Evolutionary conservation across 441 rosid genomes (phyloP).

Genomic region (Populus hybrid): DNA sequence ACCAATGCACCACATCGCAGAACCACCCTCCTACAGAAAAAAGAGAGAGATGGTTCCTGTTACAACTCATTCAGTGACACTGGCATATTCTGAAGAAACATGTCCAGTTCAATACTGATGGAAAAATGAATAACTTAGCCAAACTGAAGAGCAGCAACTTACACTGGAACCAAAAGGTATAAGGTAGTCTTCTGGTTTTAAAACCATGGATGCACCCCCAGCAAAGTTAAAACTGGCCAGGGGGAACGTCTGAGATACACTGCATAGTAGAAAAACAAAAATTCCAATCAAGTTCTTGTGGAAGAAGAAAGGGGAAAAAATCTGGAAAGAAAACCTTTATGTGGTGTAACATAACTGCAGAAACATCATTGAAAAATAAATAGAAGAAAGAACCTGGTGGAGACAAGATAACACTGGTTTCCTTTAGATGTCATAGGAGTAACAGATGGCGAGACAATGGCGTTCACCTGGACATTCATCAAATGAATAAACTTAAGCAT

Average conservation of each 20-base stretch:
- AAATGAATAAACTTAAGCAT: conserved; percentile 15
- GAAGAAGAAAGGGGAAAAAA: conserved; percentile 1
- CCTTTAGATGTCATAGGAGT: conserved; percentile 61
- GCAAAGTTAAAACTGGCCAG: conserved; percentile 80
- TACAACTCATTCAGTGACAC: conserved; percentile 2
- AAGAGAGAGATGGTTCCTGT: not conserved
- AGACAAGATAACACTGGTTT: conserved; percentile 73
- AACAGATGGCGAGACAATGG: conserved; percentile 53
- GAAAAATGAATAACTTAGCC: not conserved
- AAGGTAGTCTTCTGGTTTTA: conserved; percentile 80
- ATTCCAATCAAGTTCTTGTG: conserved; percentile 11
- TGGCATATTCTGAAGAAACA: conserved; percentile 5
- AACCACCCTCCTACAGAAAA: conserved; percentile 54
- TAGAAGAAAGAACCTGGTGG: conserved; percentile 48
- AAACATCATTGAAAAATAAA: conserved; percentile 5
- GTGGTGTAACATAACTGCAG: not conserved
- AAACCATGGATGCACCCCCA: conserved; percentile 72
- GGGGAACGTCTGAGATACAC: conserved; percentile 65
- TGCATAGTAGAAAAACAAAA: conserved; percentile 28
- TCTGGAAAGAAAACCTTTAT: not conserved
- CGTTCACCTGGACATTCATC: conserved; percentile 49
- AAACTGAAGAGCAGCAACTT: conserved; percentile 31
- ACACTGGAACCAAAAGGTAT: conserved; percentile 61
- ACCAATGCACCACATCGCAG: conserved; percentile 88
- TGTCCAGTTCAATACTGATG: not conserved